These are phyloP conservation scores for Debaryomyces sp. DNA, from an alignment of 1,139 yeast species.

Conservation along the genomic window DNA sequence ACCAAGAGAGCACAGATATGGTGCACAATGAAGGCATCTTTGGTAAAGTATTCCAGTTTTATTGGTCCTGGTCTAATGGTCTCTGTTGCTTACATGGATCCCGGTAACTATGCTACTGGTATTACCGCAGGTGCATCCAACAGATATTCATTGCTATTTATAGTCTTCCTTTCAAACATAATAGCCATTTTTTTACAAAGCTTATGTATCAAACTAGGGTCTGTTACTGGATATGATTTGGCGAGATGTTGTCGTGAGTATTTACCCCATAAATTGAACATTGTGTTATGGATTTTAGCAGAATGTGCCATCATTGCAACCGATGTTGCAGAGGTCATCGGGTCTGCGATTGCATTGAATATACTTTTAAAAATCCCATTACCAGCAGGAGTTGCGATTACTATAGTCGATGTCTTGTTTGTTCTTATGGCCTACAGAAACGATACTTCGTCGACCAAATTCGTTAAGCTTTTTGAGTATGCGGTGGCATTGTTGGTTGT, in stretches of 20 bases:
- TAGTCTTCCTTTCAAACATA: constrained; percentile 65
- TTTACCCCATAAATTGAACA: constrained; percentile 63
- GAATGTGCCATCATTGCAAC: constrained; percentile 84
- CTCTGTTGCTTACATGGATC: constrained; percentile 81
- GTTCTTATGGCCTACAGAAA: constrained; percentile 77
- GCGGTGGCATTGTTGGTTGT: constrained; percentile 68
- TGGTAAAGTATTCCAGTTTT: constrained; percentile 54
- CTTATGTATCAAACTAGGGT: constrained; percentile 72
- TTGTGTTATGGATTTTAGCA: constrained; percentile 63
- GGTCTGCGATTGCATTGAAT: constrained; percentile 83
- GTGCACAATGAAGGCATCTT: neutral
- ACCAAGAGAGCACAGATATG: neutral
- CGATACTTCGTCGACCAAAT: constrained; percentile 62
- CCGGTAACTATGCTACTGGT: constrained; percentile 84
- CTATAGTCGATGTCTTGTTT: constrained; percentile 70
- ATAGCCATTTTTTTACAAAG: constrained; percentile 76
- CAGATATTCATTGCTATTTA: constrained; percentile 62
- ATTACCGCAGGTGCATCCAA: constrained; percentile 77
- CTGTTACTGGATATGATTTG: constrained; percentile 78
- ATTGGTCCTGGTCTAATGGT: constrained; percentile 82
- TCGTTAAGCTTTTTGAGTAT: constrained; percentile 66
- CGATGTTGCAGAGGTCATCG: constrained; percentile 85
- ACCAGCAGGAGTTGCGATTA: constrained; percentile 76
- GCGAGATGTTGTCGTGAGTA: constrained; percentile 68
- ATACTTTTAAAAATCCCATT: constrained; percentile 68